Percentiles rank a stretch among this genome's conserved stretches.
Evolutionary conservation across 2,329 filamentous ascomycete genomes (phyloP).

Genomic region (Xylaria sp.): DNA sequence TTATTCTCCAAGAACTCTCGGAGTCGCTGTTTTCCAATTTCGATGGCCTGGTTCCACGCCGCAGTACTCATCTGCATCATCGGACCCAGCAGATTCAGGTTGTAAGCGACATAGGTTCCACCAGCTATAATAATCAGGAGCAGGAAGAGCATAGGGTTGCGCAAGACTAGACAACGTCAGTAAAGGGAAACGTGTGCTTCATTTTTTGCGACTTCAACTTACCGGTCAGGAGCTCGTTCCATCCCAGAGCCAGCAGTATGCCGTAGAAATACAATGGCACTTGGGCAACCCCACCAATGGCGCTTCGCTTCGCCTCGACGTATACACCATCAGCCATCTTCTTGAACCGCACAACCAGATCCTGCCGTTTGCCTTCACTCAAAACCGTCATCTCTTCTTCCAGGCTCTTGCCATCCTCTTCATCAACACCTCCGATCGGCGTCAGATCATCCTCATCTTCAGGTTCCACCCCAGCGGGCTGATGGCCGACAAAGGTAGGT

Average conservation of each 20-base stretch:
- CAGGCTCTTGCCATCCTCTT: constrained; percentile 91
- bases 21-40: constrained; percentile 91
- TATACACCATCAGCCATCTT: constrained; percentile 98
- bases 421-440: constrained; percentile 93
- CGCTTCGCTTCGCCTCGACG: constrained; percentile 96
- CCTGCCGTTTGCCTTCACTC: constrained; percentile 87
- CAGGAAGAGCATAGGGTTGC: constrained; percentile 93
- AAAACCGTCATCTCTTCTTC: constrained; percentile 98
- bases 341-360: constrained; percentile 94
- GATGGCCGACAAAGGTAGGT: constrained; percentile 81
- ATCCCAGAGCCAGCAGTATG: constrained; percentile 88
- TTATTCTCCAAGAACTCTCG: constrained; percentile 89
- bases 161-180: constrained; percentile 72
- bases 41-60: constrained; percentile 84
- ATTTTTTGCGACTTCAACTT: constrained; percentile 54
- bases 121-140: constrained; percentile 81
- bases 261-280: constrained; percentile 96
- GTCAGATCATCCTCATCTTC: constrained; percentile 90
- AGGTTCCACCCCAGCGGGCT: constrained; percentile 77
- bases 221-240: constrained; percentile 98
- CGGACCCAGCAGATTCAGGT: constrained; percentile 92
- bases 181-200: constrained; percentile 17
- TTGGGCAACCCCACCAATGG: constrained; percentile 93
- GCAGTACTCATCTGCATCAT: constrained; percentile 96
- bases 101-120: constrained; percentile 89